Conservation (phyloP, 331 rosid species). For the Dryas integrifolia region DNA sequence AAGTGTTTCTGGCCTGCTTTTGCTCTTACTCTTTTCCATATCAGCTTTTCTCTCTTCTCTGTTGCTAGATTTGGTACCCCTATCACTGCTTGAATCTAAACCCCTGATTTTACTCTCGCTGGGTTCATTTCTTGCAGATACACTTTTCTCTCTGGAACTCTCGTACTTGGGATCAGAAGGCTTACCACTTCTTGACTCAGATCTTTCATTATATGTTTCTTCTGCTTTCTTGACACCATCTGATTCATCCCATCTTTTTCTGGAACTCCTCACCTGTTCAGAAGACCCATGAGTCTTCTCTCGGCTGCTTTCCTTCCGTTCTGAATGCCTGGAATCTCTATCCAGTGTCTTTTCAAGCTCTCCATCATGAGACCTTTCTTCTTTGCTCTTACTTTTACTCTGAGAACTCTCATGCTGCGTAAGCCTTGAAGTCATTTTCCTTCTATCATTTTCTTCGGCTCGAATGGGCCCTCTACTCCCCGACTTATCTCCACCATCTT, state of each 20-base stretch:
- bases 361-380: conserved; percentile 45
- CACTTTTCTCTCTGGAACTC: conserved; percentile 56
- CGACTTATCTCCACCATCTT: conserved; percentile 57
- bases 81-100: conserved; percentile 50
- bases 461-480: conserved; percentile 42
- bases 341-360: conserved; percentile 54
- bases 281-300: conserved; percentile 77
- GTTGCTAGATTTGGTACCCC: conserved; percentile 45
- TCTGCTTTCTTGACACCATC: conserved; percentile 51
- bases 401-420: conserved; percentile 53
- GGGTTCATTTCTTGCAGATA: conserved; percentile 58
- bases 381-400: conserved; percentile 52
- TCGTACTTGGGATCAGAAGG: conserved; percentile 55
- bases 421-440: conserved; percentile 49
- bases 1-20: conserved; percentile 44
- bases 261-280: conserved; percentile 61
- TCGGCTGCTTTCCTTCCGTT: conserved; percentile 57
- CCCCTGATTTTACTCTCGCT: conserved; percentile 55
- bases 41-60: conserved; percentile 69
- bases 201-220: conserved; percentile 54
- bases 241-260: conserved; percentile 94
- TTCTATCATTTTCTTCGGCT: conserved; percentile 53
- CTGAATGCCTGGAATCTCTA: conserved; percentile 58
- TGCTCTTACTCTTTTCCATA: conserved; percentile 62
- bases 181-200: conserved; percentile 51